Evolutionary conservation across 2,329 filamentous ascomycete species (phyloP).

Genomic region (Scorias spongiosa): DNA sequence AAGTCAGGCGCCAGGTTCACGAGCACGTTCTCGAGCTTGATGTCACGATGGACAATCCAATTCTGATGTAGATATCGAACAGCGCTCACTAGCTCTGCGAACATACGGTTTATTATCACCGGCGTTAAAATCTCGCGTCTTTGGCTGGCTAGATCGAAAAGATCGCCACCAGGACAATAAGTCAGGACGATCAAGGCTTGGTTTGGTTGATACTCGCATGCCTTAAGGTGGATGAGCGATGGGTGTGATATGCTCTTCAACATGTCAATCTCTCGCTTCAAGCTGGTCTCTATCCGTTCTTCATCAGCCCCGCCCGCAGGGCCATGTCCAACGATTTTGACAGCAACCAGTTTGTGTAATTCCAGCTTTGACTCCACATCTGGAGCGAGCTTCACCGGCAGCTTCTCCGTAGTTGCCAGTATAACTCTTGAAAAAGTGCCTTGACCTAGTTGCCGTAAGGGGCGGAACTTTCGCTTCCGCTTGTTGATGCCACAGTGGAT

Average conservation of each 20-base stretch:
- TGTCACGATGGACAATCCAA: conserved; percentile 87
- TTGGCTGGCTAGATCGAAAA: conserved; percentile 79
- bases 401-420: conserved; percentile 66
- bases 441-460: conserved; percentile 67
- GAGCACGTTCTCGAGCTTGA: conserved; percentile 95
- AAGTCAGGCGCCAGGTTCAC: conserved; percentile 58
- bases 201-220: conserved; percentile 71
- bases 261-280: conserved; percentile 91
- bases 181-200: conserved; percentile 74
- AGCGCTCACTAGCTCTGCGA: conserved; percentile 74
- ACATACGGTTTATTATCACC: conserved; percentile 63
- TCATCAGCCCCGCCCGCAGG: conserved; percentile 87
- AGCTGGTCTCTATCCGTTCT: conserved; percentile 78
- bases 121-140: conserved; percentile 54
- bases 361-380: conserved; percentile 37
- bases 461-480: conserved; percentile 64
- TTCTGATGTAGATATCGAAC: conserved; percentile 72
- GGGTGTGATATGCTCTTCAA: conserved; percentile 79
- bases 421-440: conserved; percentile 94
- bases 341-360: conserved; percentile 72
- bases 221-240: conserved; percentile 78
- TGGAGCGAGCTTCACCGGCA: conserved; percentile 21
- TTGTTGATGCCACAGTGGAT: conserved; percentile 46
- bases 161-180: conserved; percentile 85
- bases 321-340: conserved; percentile 92